Evolutionary conservation across 345 rosid genomes (phyloP), one percentile per base, ranked within the genome.

Genomic region (Arabidopsis suecica): DNA sequence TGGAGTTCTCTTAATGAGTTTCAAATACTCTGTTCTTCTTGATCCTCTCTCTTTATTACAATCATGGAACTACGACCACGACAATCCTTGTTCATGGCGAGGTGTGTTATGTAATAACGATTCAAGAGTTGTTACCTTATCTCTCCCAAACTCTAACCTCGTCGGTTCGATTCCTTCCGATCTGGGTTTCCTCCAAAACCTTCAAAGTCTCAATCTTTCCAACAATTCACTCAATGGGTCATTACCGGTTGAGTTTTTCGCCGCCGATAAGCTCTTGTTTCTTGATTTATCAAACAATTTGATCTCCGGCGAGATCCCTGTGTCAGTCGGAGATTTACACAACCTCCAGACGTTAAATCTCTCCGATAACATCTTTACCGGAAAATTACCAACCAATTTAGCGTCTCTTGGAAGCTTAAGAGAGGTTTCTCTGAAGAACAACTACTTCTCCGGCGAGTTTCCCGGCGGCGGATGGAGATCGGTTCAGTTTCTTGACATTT

Each of bases 171-270:
- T 95, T 65, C 92, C 97, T 32, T 77, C 93, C 57, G 86, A 87
- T 84, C 84, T 92, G 57, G 93, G 91, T 63, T 73, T 79, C 70
- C 75, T 92, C 69, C 68, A 76, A 55, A 60, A 75, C 79, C 93
- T 95, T 8, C 88, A 85, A 69, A 81, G 22, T 9, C 88, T 95
- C 56, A 85, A 95, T 47, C 86, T 92, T 0, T 91, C 97, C 33
- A 90, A 87, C 82, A 95, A 92, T 82, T 92, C 85, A n/a, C 81
- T 95, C 10, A 92, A 89, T 38, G 96, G 93, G 49, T 84, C 97
- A 23, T 79, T 95, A 47, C 88, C 97, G 1, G 45, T 53, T 28
- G 78, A 91, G 11, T 62, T 95, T 51, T 88, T 90, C 80, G 74
- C 81, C 50, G 80, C 93, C 28, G 47, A 83, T 44, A 68, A 78